phyloP scores from a whole-genome alignment of 108 stramenopile genomes.

The Cylindrotheca fusiformis region DNA sequence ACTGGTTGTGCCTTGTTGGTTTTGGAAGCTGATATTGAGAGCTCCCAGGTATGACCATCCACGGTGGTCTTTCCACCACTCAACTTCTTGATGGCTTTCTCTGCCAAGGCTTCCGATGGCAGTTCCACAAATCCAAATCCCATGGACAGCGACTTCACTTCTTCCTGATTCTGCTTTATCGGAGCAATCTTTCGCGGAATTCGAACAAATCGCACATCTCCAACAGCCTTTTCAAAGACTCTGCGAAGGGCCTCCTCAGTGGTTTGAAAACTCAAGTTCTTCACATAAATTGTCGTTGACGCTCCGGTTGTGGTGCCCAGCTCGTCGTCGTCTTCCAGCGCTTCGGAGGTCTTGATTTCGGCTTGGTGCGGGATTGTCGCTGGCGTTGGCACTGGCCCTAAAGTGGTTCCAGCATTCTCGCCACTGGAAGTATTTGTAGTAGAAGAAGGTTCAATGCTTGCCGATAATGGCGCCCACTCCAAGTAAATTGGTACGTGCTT shows the following conservation, averaged over 20 bases:
- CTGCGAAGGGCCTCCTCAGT: constrained; percentile 66
- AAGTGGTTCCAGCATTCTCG: background rate
- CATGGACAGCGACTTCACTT: constrained; percentile 71
- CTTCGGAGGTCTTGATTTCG: background rate
- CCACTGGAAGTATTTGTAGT: background rate
- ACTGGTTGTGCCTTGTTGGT: constrained; percentile 5
- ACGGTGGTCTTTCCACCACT: constrained; percentile 87
- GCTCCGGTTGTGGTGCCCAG: constrained; percentile 16
- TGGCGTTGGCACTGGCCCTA: background rate
- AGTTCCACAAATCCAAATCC: constrained; percentile 99
- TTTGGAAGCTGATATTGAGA: constrained; percentile 68
- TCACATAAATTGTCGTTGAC: constrained; percentile 85
- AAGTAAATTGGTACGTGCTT: constrained; percentile 95
- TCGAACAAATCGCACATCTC: constrained; percentile 70
- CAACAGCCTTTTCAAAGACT: constrained; percentile 56
- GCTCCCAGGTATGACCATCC: constrained; percentile 89
- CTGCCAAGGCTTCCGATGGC: constrained; percentile 54
- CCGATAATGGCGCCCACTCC: constrained; percentile 93
- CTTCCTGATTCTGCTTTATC: constrained; percentile 18
- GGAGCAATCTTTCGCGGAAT: constrained; percentile 88
- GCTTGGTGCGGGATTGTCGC: background rate
- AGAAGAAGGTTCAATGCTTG: constrained; percentile 12
- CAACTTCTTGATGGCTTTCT: constrained; percentile 73
- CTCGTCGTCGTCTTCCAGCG: background rate
- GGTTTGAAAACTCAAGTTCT: constrained; percentile 95